These are phyloP conservation scores for Aspergillus funiculosus DNA, from an alignment of 495 filamentous ascomycete genomes.

Conservation along the genomic window DNA sequence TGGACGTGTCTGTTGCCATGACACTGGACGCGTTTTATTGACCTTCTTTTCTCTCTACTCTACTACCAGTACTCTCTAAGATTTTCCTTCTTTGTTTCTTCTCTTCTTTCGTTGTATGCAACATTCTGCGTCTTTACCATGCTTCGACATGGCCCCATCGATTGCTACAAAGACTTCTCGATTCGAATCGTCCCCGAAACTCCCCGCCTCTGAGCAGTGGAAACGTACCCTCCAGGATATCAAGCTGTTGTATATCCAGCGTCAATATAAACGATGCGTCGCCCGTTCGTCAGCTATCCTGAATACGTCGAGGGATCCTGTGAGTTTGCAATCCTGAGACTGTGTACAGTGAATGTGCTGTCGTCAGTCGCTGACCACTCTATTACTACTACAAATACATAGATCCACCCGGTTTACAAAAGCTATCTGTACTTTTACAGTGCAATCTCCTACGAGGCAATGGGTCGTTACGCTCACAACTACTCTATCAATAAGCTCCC, in stretches of 20 bases:
- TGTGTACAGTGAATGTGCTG: not conserved
- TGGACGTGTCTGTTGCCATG: constrained; percentile 13
- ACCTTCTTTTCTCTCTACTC: too few species aligned
- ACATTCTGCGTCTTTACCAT: constrained; percentile 5
- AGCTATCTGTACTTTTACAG: constrained; percentile 43
- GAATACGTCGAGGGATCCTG: constrained; percentile 18
- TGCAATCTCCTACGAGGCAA: constrained; percentile 40
- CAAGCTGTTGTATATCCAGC: constrained; percentile 35
- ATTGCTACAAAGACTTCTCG: constrained; percentile 19
- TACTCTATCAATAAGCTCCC: constrained; percentile 38
- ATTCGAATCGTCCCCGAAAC: constrained; percentile 13
- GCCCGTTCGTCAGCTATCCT: constrained; percentile 32
- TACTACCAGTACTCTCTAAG: not conserved
- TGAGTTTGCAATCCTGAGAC: constrained; percentile 17
- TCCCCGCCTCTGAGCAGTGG: constrained; percentile 30
- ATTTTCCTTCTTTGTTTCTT: not conserved
- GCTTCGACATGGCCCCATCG: constrained; percentile 11
- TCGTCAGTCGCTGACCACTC: too few species aligned
- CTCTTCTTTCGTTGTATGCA: not conserved
- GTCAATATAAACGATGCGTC: constrained; percentile 44
- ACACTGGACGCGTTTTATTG: constrained; percentile 10
- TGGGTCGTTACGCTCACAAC: constrained; percentile 37
- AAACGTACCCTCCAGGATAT: constrained; percentile 24
- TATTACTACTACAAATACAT: constrained; percentile 3
- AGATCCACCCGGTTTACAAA: constrained; percentile 36